Conservation (phyloP, 805 yeast genomes). For the Ogataea neopini region DNA sequence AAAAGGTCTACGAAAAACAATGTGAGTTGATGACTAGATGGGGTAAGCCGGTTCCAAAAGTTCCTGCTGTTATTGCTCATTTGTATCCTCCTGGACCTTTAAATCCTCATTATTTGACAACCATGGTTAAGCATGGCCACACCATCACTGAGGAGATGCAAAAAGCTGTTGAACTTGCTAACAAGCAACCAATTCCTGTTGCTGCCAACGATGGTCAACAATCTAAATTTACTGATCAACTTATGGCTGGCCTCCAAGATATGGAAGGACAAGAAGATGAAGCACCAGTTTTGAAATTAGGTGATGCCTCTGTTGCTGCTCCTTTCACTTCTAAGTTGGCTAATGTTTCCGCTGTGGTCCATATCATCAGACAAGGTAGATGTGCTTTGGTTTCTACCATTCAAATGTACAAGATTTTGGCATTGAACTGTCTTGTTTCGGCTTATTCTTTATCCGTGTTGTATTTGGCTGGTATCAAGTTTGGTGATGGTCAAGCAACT, state of each 20-base stretch:
- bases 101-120: constrained; percentile 85
- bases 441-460: constrained; percentile 94
- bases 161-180: constrained; percentile 57
- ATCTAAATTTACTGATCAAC: constrained; percentile 59
- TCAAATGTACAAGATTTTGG: constrained; percentile 98
- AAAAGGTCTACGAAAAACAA: constrained; percentile 80
- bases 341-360: constrained; percentile 88
- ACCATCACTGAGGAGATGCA: constrained; percentile 73
- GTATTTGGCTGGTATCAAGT: constrained; percentile 95
- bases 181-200: constrained; percentile 23
- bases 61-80: constrained; percentile 87
- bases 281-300: constrained; percentile 90
- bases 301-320: constrained; percentile 99
- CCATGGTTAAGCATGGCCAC: constrained; percentile 83
- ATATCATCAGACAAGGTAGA: constrained; percentile 96
- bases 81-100: constrained; percentile 93
- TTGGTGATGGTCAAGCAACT: constrained; percentile 98
- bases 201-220: constrained; percentile 35
- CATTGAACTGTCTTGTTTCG: constrained; percentile 93
- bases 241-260: constrained; percentile 54
- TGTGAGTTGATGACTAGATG: constrained; percentile 74
- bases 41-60: constrained; percentile 82
- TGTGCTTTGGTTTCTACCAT: constrained; percentile 96
- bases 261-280: constrained; percentile 70
- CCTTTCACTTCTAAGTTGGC: constrained; percentile 96